A percentile compares a stretch with the other conserved stretches of the same genome.
Conservation (phyloP, 352 stramenopile genomes). For the Phytophthora idaei region DNA sequence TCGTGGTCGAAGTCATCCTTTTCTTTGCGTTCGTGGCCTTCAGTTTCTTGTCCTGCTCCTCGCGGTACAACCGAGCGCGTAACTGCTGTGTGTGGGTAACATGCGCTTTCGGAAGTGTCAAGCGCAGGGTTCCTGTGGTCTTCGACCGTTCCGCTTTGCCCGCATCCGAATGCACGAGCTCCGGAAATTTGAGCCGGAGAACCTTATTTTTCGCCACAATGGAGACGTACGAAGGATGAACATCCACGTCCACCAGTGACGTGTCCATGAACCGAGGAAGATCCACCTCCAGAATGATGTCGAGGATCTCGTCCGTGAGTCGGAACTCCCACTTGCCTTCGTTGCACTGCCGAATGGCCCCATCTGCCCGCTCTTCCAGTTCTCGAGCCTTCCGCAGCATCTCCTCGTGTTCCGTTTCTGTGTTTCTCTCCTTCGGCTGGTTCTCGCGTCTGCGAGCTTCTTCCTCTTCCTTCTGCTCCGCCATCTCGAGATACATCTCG, state of each 20-base stretch:
- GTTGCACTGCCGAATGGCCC: constrained; percentile 88
- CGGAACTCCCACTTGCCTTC: constrained; percentile 91
- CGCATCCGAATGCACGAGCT: constrained; percentile 54
- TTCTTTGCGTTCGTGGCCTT: constrained; percentile 9
- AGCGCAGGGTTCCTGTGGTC: constrained; percentile 50
- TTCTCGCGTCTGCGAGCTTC: constrained; percentile 82
- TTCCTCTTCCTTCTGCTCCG: not conserved
- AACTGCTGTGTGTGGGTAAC: constrained; percentile 43
- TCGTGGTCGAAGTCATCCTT: constrained; percentile 4
- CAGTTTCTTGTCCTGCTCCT: constrained; percentile 30
- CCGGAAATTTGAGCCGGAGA: constrained; percentile 55
- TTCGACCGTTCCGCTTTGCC: constrained; percentile 65
- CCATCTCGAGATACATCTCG: constrained; percentile 93
- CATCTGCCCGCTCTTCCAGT: constrained; percentile 41
- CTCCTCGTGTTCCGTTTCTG: constrained; percentile 84
- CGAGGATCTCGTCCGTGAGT: constrained; percentile 58
- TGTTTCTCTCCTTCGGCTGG: constrained; percentile 84
- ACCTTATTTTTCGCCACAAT: constrained; percentile 95
- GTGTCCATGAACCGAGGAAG: constrained; percentile 90
- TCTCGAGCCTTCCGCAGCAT: constrained; percentile 44
- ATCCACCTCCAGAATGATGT: constrained; percentile 81
- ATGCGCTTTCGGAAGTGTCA: constrained; percentile 63
- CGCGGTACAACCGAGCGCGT: constrained; percentile 41
- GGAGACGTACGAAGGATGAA: constrained; percentile 93
- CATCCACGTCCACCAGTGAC: constrained; percentile 94